Percentiles rank a stretch among this genome's conserved stretches.
Conservation (phyloP, 2,329 filamentous ascomycete genomes). For the Fusarium sp. region DNA sequence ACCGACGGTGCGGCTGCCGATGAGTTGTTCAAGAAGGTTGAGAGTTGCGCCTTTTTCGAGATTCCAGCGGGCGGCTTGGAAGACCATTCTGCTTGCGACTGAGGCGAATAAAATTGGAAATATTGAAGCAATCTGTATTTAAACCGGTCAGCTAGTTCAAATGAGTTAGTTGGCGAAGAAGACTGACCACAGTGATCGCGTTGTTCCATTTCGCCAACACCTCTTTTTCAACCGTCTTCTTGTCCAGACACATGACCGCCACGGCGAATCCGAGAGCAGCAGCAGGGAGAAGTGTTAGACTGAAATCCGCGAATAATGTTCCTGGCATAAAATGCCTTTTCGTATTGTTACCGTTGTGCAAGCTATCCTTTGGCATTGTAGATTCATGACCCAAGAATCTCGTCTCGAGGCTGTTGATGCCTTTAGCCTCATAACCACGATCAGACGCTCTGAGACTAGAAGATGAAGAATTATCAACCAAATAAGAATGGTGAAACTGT, state of each 20-base stretch:
- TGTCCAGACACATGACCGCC: neutral
- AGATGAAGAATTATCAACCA: neutral
- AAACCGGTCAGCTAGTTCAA: neutral
- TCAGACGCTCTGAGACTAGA: neutral
- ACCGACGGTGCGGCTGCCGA: conserved; percentile 24
- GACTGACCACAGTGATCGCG: neutral
- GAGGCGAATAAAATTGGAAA: conserved; percentile 29
- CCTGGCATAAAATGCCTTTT: neutral
- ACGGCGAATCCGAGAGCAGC: neutral
- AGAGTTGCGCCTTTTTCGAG: conserved; percentile 20
- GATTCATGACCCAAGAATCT: neutral
- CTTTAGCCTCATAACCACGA: neutral
- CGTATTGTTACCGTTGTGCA: neutral
- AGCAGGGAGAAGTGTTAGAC: neutral
- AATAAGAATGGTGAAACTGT: neutral
- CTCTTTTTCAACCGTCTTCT: neutral
- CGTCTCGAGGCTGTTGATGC: neutral
- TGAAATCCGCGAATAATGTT: neutral
- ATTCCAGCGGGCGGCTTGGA: conserved; percentile 13
- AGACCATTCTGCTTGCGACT: conserved; percentile 19
- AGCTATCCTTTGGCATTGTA: neutral
- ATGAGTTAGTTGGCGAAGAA: fast-evolving
- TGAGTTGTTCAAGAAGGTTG: conserved; percentile 14
- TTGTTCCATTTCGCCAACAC: neutral
- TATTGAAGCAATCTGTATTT: neutral